Evolutionary conservation across 2,329 filamentous ascomycete species (phyloP).

Genomic region (Sclerotinia subarctica): DNA sequence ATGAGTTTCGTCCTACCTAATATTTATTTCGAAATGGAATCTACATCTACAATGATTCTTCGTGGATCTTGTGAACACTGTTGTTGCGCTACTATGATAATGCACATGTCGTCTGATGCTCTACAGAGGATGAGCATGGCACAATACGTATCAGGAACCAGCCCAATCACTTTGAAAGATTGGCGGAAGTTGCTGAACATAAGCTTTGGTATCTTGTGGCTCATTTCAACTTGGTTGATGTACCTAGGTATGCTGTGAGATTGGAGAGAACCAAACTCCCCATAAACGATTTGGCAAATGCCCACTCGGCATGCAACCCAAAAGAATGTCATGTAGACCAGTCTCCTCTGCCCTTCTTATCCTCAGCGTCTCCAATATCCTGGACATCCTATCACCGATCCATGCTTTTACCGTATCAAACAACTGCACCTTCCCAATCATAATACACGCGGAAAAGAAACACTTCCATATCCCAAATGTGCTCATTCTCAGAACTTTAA

Average conservation of each 20-base stretch:
- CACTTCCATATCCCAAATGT: constrained; percentile 7
- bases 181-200: background rate
- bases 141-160: background rate
- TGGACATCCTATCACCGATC: constrained; percentile 2
- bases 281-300: background rate
- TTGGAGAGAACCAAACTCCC: background rate
- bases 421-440: constrained; percentile 10
- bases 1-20: background rate
- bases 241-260: background rate
- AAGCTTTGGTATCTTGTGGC: constrained; percentile 1
- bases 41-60: background rate
- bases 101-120: background rate
- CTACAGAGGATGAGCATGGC: background rate
- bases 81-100: background rate
- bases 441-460: constrained; percentile 14
- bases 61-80: background rate
- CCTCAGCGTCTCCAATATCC: background rate
- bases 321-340: background rate
- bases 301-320: background rate
- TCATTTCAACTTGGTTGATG: background rate
- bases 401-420: constrained; percentile 5
- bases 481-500: constrained; percentile 13
- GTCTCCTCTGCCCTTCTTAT: background rate
- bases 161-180: background rate
- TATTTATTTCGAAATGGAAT: background rate